Conservation (phyloP, 371 early-diverging fungal genomes). For the Lichtheimia ramosa region DNA sequence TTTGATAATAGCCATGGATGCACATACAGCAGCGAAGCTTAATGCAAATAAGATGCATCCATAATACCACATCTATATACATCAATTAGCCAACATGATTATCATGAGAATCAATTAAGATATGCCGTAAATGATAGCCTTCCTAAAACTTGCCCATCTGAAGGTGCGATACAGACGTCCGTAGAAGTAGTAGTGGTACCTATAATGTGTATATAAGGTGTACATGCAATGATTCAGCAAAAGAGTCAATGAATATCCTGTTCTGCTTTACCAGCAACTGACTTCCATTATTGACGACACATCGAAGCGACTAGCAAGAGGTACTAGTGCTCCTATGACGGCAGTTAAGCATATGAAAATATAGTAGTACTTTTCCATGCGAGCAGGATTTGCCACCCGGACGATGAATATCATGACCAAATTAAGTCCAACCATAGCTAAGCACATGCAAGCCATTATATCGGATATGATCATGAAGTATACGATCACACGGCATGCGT, state of each 20-base stretch:
- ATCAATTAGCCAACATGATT: too few species aligned
- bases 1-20: background rate
- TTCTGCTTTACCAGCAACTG: background rate
- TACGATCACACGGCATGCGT: background rate
- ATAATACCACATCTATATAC: constrained; percentile 1
- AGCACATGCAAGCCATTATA: constrained; percentile 30
- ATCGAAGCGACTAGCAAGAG: background rate
- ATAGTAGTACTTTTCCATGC: constrained; percentile 25
- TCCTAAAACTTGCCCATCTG: constrained; percentile 25
- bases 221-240: too few species aligned
- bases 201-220: background rate
- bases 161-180: constrained; percentile 19
- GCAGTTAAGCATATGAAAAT: background rate
- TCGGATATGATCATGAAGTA: constrained; percentile 20
- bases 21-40: background rate
- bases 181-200: constrained; percentile 25
- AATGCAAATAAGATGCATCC: background rate
- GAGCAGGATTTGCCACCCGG: constrained; percentile 14
- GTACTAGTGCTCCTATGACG: background rate
- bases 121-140: too few species aligned
- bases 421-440: constrained; percentile 31
- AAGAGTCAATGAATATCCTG: too few species aligned
- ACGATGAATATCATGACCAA: constrained; percentile 22
- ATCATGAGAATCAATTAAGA: too few species aligned
- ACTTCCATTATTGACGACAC: background rate